Evolutionary conservation across 2,329 filamentous ascomycete genomes (phyloP).

Genomic region (Fonsecaea erecta): DNA sequence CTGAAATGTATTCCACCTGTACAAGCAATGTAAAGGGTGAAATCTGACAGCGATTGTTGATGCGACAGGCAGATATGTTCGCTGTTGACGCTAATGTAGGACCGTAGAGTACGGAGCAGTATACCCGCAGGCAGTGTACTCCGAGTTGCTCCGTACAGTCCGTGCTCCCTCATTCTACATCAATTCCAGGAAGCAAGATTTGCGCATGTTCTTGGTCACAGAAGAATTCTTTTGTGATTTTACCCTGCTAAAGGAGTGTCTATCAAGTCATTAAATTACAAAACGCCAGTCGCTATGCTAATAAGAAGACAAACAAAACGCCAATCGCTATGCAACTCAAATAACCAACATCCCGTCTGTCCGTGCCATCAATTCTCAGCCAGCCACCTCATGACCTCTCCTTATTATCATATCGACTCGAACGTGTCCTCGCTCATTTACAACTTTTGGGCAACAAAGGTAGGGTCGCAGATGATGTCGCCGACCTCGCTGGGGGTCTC

Average conservation of each 20-base stretch:
- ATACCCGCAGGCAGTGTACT: background rate
- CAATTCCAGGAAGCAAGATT: background rate
- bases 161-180: background rate
- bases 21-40: background rate
- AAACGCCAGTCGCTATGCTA: constrained; percentile 14
- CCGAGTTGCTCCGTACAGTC: background rate
- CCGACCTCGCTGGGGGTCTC: constrained; percentile 44
- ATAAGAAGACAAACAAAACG: constrained; percentile 8
- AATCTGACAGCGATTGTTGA: background rate
- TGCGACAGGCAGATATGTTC: too few relatives aligned
- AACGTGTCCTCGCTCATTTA: background rate
- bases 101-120: background rate
- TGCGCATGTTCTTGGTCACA: background rate
- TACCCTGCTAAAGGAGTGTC: constrained; percentile 11
- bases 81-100: background rate
- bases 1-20: background rate
- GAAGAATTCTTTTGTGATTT: constrained; percentile 1
- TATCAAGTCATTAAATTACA: background rate
- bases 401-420: background rate
- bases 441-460: constrained; percentile 27
- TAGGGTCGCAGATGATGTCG: constrained; percentile 40
- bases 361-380: background rate
- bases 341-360: constrained; percentile 15
- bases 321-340: constrained; percentile 23
- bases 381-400: background rate